Percentiles rank a stretch among this genome's conserved stretches.
These are phyloP conservation scores for Oryza coarctata DNA, from an alignment of 176 grass and related monocot species.

Conservation along the genomic window DNA sequence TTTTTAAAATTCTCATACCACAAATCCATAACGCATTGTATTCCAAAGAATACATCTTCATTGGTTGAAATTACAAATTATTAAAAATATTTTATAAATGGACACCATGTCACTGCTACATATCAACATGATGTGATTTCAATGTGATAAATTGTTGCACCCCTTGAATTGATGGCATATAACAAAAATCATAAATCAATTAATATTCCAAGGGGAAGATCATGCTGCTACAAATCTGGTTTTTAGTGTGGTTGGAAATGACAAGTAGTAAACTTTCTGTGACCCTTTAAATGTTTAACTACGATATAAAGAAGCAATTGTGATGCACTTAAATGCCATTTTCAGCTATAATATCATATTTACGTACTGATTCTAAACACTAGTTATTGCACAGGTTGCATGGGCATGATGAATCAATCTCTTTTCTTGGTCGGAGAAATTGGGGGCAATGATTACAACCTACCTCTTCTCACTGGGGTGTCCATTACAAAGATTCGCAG, in stretches of 20 bases:
- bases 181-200: constrained; percentile 1
- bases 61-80: not conserved
- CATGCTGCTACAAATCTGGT: constrained; percentile 14
- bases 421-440: constrained; percentile 91
- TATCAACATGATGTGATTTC: not conserved
- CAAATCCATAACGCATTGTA: not conserved
- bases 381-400: constrained; percentile 38
- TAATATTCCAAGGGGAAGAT: constrained; percentile 6
- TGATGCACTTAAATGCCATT: not conserved
- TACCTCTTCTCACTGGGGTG: constrained; percentile 41
- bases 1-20: not conserved
- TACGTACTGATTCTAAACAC: not conserved
- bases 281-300: not conserved
- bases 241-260: not conserved
- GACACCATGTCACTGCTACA: not conserved
- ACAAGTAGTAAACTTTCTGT: not conserved
- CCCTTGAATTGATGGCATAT: not conserved
- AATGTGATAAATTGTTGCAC: not conserved
- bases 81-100: not conserved
- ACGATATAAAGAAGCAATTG: not conserved
- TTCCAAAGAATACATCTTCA: not conserved
- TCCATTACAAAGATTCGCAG: constrained; percentile 57
- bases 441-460: constrained; percentile 94
- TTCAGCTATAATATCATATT: constrained; percentile 13
- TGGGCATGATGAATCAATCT: constrained; percentile 39